Base-by-base conservation (phyloP, 768 basidiomycete genomes). In the Lentinula edodes region DNA sequence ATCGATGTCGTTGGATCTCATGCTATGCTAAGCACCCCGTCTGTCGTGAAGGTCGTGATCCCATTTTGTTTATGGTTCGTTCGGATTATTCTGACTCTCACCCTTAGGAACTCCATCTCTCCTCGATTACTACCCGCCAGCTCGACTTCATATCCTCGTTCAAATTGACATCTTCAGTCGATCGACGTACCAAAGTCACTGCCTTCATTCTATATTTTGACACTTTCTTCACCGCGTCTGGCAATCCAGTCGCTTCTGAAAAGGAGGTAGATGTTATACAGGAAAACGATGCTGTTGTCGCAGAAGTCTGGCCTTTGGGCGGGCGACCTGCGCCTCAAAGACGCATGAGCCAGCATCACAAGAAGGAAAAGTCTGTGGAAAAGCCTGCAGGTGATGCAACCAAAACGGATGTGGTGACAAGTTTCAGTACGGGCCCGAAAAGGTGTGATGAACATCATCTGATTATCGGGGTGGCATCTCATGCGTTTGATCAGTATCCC, bases 161-260 rank as follows among this genome's bases (percentile, higher is more conserved):
- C 76, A 79, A 77, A 1, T 82, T 98, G n/a, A 72, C 78, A n/a
- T 84, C 87, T 5, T 87, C 82, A 0, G 77, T 81, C 1, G 75
- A 78, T 10, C 82, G 82, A 63, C 81, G 85, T 38, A 83, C 81
- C 5, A 89, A 89, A 69, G 79, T 91, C 46, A 86, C 86, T 69
- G 81, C 91, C 6, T 87, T 98, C 75, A 80, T 97, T 28, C 84
- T 95, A 16, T 96, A 96, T 76, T 98, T 98, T 68, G 96, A 98
- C 74, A 89, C 90, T 0, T 98, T 95, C 80, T 98, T 98, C 80
- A 86, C 85, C 0, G 72, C 63, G 46, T 78, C 73, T 34, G 88
- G 83, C 9, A 76, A 76, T 46, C 82, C 83, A 0, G 74, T 88
- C 6, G 72, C 85, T 0, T 76, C 82, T 0, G 75, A 76, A 38